Evolutionary conservation across 2,329 filamentous ascomycete species (phyloP).

Genomic region (Cytospora mali): DNA sequence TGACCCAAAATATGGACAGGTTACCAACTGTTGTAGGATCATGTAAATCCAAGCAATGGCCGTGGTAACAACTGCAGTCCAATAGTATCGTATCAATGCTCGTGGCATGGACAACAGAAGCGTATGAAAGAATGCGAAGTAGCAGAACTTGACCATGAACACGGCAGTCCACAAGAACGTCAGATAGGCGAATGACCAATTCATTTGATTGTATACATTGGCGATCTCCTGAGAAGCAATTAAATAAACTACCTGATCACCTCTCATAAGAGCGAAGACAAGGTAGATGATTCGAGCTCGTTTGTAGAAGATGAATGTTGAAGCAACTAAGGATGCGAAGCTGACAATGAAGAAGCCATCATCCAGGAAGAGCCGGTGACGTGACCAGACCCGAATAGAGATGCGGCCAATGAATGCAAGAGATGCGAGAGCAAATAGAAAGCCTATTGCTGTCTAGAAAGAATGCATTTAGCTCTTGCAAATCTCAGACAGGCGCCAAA

Average conservation of each 20-base stretch:
- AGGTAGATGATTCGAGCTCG: constrained; percentile 9
- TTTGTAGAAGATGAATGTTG: neutral
- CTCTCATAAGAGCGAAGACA: constrained; percentile 4
- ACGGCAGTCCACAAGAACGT: constrained; percentile 8
- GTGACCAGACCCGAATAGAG: neutral
- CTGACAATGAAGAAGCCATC: constrained; percentile 7
- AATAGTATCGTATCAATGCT: constrained; percentile 6
- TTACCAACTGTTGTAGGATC: constrained; percentile 8
- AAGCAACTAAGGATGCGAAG: constrained; percentile 5
- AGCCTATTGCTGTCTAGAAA: neutral
- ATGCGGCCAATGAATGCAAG: constrained; percentile 3
- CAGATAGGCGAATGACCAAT: constrained; percentile 6
- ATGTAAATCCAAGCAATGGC: neutral
- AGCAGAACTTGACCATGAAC: constrained; percentile 16
- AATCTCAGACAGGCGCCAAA: neutral
- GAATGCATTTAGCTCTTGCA: neutral
- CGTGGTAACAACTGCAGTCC: constrained; percentile 1
- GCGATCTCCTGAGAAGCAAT: constrained; percentile 4
- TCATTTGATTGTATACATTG: neutral
- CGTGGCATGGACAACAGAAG: constrained; percentile 7
- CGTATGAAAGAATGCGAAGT: constrained; percentile 10
- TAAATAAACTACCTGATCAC: neutral
- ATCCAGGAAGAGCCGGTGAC: neutral
- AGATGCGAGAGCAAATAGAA: constrained; percentile 2
- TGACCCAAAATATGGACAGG: constrained; percentile 6